Evolutionary conservation across 2,329 filamentous ascomycete genomes (phyloP).

Genomic region (Paecilomyces dactylethromorphus): DNA sequence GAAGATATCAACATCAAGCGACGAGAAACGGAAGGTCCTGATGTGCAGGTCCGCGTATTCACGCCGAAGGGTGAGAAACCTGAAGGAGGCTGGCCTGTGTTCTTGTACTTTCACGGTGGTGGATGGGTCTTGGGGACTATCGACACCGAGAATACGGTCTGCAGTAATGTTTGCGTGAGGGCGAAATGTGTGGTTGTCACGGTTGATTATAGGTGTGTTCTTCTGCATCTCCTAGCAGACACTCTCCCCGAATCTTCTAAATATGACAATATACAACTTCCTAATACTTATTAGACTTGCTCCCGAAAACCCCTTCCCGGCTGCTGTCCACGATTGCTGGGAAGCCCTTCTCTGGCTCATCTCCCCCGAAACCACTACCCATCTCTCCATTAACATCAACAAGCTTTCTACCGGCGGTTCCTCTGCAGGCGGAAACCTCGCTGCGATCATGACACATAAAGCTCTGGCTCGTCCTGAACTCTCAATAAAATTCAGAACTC

Average conservation of each 20-base stretch:
- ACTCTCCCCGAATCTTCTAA: neutral
- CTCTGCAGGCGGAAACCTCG: slow-evolving; percentile 49
- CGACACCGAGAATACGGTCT: slow-evolving; percentile 52
- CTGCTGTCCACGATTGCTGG: slow-evolving; percentile 53
- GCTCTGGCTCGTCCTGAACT: slow-evolving; percentile 31
- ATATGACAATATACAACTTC: neutral
- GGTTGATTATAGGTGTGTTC: slow-evolving; percentile 47
- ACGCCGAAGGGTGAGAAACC: slow-evolving; percentile 42
- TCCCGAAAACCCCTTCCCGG: slow-evolving; percentile 51
- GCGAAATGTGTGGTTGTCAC: slow-evolving; percentile 49
- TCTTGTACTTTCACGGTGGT: slow-evolving; percentile 53
- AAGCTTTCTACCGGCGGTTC: slow-evolving; percentile 45
- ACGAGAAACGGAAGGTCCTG: slow-evolving; percentile 41
- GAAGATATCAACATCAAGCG: slow-evolving; percentile 40
- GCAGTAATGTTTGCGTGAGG: slow-evolving; percentile 47
- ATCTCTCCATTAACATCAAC: slow-evolving; percentile 35
- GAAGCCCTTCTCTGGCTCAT: slow-evolving; percentile 48
- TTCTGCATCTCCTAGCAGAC: neutral
- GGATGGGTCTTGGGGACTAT: slow-evolving; percentile 55
- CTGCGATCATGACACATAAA: slow-evolving; percentile 48
- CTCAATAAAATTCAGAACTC: slow-evolving; percentile 37
- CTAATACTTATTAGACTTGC: slow-evolving; percentile 39
- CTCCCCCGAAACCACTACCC: slow-evolving; percentile 31
- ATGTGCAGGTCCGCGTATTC: slow-evolving; percentile 46
- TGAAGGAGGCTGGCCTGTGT: slow-evolving; percentile 47